Base-by-base conservation (phyloP, 139 green algal species). In the Protoeuglena noctilucae region DNA sequence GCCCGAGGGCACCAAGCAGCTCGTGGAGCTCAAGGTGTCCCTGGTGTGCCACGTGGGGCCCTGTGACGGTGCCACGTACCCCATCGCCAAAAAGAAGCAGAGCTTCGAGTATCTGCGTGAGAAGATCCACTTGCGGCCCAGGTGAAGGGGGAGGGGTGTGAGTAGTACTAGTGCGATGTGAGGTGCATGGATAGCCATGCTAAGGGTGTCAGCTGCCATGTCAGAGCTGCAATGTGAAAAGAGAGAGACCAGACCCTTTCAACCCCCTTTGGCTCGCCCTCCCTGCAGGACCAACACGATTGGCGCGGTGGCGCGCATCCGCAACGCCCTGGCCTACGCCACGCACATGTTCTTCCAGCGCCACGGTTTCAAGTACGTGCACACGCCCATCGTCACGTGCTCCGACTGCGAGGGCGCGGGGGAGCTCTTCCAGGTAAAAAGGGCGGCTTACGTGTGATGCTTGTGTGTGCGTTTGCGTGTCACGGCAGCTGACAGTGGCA, bases 341-440 rank as follows among this genome's bases (percentile, higher is more conserved):
- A 97, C 92, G 22, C 92, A 99, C 76, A 69, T 21, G 28, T 96
- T 95, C 70, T 96, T 96, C 75, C 7, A 7, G 59, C 56, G 86
- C 54, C 74, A 84, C 26, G 84, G 80, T 57, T 98, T 99, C 64
- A 63, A 93, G 49, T 99, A 99, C 57, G 82, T 99, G 54, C 89
- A 97, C 77, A 94, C 89, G 34, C 92, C 92, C 50, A 82, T 97
- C 53, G 82, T 99, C 56, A 96, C 88, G 3, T 78, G 86, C 29
- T 77, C 58, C 27, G 92, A 99, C 66, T 93, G 81, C 61, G 92
- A 99, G 68, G 92, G 92, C 24, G 92, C 92, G 21, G 92, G 92
- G 21, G 92, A 99, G 76, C 93, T 96, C 85, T 99, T 99, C 73
- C 34, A 43, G 34, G n/a, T n/a, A n/a, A n/a, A n/a, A n/a, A n/a